phyloP scores from a whole-genome alignment of 163 green algal genomes.

The Scenedesmus sp. region DNA sequence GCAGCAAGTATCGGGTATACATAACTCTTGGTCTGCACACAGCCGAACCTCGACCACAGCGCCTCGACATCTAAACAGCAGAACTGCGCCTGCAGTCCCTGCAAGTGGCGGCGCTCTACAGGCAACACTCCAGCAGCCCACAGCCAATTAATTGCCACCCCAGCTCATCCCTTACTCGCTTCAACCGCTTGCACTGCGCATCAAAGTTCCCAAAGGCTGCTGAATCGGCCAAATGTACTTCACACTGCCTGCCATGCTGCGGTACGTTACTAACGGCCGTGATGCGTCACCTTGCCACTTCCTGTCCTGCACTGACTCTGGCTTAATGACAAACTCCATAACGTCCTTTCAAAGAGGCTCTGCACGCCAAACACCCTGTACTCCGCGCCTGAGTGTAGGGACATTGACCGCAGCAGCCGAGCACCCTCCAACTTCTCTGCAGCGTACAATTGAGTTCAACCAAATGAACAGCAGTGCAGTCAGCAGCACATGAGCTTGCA shows the following conservation, averaged over 20 bases:
- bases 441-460: too few relatives aligned
- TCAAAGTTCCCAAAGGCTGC: slow-evolving; percentile 80
- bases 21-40: background rate
- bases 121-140: slow-evolving; percentile 82
- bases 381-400: too few relatives aligned
- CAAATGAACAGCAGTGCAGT: too few relatives aligned
- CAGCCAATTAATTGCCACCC: slow-evolving; percentile 76
- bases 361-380: slow-evolving; percentile 64
- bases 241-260: slow-evolving; percentile 78
- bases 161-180: slow-evolving; percentile 68
- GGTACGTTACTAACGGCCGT: slow-evolving; percentile 72
- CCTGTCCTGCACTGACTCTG: slow-evolving; percentile 64
- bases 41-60: slow-evolving; percentile 62
- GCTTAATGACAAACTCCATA: slow-evolving; percentile 74
- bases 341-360: too few relatives aligned
- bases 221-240: slow-evolving; percentile 85
- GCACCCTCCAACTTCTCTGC: too few relatives aligned
- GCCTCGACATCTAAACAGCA: too few relatives aligned
- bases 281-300: slow-evolving; percentile 64
- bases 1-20: too few relatives aligned
- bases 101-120: slow-evolving; percentile 32
- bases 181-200: too few relatives aligned
- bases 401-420: too few relatives aligned
- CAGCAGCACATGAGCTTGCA: too few relatives aligned
- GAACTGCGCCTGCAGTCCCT: too few relatives aligned